A percentile compares a stretch with the other conserved stretches of the same genome.
Conservation (phyloP, 1,284 basidiomycete genomes). For the Ustilago esculenta region DNA sequence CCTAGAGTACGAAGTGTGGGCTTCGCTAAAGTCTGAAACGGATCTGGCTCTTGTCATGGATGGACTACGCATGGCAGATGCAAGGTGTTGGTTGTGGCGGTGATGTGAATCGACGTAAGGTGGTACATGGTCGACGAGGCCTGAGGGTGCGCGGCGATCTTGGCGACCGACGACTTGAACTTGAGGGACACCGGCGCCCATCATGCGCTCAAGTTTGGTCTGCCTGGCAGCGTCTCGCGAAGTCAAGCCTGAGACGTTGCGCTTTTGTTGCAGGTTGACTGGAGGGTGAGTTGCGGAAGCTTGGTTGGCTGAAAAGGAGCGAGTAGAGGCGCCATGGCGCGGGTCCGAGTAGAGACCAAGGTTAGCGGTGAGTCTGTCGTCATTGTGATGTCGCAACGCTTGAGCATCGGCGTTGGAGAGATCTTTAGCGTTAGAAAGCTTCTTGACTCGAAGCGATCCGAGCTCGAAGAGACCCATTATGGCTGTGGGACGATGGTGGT, state of each 20-base stretch:
- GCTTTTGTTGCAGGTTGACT: constrained; percentile 8
- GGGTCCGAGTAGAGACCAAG: constrained; percentile 24
- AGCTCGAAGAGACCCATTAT: constrained; percentile 49
- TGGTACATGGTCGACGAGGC: constrained; percentile 2
- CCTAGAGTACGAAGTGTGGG: constrained; percentile 23
- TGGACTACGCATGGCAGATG: constrained; percentile 5
- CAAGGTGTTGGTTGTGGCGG: constrained; percentile 6
- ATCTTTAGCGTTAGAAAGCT: constrained; percentile 13
- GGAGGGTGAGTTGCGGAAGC: not conserved
- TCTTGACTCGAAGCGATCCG: constrained; percentile 37
- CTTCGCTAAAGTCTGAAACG: constrained; percentile 27
- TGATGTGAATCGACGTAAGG: constrained; percentile 16
- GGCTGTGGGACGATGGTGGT: not conserved
- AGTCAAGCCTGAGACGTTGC: constrained; percentile 28
- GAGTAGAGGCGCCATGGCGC: constrained; percentile 18
- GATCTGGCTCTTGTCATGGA: constrained; percentile 16
- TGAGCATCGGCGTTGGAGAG: constrained; percentile 3
- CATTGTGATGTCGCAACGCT: constrained; percentile 16
- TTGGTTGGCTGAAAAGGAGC: constrained; percentile 34
- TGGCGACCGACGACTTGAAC: constrained; percentile 35
- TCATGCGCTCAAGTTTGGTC: constrained; percentile 56
- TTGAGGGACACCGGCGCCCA: constrained; percentile 47
- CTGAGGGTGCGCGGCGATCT: constrained; percentile 21
- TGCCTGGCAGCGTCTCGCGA: constrained; percentile 23
- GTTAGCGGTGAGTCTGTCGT: constrained; percentile 10